A percentile compares a stretch with the other conserved stretches of the same genome.
Conservation (phyloP, 495 filamentous ascomycete genomes). For the Aspergillus kassunensis region DNA sequence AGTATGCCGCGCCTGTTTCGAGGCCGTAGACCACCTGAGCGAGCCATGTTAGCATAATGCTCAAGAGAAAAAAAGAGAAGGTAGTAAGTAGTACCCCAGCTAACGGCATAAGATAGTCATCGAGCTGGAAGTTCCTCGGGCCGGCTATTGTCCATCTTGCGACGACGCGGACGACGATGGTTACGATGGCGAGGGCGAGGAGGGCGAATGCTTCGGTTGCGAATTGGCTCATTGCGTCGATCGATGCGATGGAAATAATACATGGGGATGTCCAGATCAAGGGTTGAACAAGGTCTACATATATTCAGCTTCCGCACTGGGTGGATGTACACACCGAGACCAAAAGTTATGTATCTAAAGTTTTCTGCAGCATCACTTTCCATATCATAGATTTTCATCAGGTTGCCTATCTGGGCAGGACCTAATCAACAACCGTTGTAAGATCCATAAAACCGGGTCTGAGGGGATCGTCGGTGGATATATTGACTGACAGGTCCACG, state of each 20-base stretch:
- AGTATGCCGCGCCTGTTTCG: slow-evolving; percentile 46
- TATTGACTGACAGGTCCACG: not conserved
- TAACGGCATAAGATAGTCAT: slow-evolving; percentile 60
- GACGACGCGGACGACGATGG: slow-evolving; percentile 47
- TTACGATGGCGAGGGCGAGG: slow-evolving; percentile 42
- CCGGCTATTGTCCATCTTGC: slow-evolving; percentile 51
- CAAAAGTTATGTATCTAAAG: too few species aligned
- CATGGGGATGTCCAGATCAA: too few species aligned
- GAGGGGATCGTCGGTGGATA: not conserved
- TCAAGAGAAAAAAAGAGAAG: not conserved
- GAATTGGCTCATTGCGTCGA: slow-evolving; percentile 33
- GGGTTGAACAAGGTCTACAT: too few species aligned
- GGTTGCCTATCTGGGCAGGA: too few species aligned
- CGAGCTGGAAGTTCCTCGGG: slow-evolving; percentile 44
- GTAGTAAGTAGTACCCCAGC: slow-evolving; percentile 38
- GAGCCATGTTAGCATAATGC: not conserved
- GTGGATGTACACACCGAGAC: too few species aligned
- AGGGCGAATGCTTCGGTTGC: slow-evolving; percentile 52
- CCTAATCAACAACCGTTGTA: not conserved
- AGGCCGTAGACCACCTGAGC: slow-evolving; percentile 31
- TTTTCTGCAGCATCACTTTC: too few species aligned
- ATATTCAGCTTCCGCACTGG: too few species aligned
- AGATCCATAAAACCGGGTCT: not conserved
- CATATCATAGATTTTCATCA: too few species aligned
- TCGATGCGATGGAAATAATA: too few species aligned